phyloP scores from a whole-genome alignment of 2,329 filamentous ascomycete genomes.

The Coniosporium tulheliwenetii region DNA sequence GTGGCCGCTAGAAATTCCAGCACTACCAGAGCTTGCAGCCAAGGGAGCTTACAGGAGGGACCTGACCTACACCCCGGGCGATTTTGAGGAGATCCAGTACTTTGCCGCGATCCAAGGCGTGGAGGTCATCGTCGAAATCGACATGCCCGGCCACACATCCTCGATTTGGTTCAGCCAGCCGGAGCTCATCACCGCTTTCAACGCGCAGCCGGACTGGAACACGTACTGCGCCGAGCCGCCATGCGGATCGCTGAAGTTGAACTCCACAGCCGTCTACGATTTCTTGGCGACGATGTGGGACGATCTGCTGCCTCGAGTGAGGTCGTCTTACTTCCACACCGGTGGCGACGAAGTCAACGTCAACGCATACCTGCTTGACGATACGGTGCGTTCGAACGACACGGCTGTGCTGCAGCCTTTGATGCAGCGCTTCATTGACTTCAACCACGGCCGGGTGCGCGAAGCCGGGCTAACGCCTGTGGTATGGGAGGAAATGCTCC shows the following conservation, averaged over 20 bases:
- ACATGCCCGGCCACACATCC: slow-evolving; percentile 67
- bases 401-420: slow-evolving; percentile 52
- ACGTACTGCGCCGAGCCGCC: slow-evolving; percentile 39
- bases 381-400: slow-evolving; percentile 52
- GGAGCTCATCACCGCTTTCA: slow-evolving; percentile 52
- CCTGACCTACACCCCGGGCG: slow-evolving; percentile 49
- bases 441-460: slow-evolving; percentile 50
- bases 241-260: slow-evolving; percentile 56
- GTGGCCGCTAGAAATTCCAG: slow-evolving; percentile 69
- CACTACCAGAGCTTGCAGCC: slow-evolving; percentile 53
- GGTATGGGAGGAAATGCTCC: slow-evolving; percentile 79
- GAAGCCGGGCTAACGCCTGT: slow-evolving; percentile 52
- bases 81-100: slow-evolving; percentile 51
- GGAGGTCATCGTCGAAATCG: slow-evolving; percentile 59
- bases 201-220: slow-evolving; percentile 36
- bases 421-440: slow-evolving; percentile 62
- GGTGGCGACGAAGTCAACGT: slow-evolving; percentile 78
- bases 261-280: slow-evolving; percentile 49
- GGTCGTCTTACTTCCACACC: slow-evolving; percentile 65
- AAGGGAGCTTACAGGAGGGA: slow-evolving; percentile 59
- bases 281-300: slow-evolving; percentile 59
- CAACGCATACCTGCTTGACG: slow-evolving; percentile 59
- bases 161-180: slow-evolving; percentile 51
- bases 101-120: slow-evolving; percentile 57
- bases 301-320: slow-evolving; percentile 64